Base-by-base conservation (phyloP, 2,329 filamentous ascomycete genomes). In the Akanthomyces dipterigenus region DNA sequence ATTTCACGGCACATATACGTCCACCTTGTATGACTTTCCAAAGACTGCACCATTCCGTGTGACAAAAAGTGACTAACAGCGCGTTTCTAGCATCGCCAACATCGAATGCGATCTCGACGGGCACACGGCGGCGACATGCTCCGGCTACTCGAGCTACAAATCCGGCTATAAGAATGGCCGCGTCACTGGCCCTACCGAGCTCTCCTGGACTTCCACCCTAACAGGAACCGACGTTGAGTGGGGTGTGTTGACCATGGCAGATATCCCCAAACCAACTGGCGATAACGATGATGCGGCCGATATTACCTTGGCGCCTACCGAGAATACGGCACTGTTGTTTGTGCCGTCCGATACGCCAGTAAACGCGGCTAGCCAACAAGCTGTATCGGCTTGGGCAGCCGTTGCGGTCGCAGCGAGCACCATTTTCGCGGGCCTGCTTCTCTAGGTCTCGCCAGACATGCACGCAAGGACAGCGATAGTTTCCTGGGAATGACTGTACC, bases 141-240 rank as follows among this genome's bases (percentile, higher is more conserved):
- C 77, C 0, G 79, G 78, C 22, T 80, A 78, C 64, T 78, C 79
- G 2, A 80, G 78, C 55, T 76, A 74, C 57, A 73, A 72, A 45
- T 66, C 73, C 5, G 72, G 72, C 53, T 77, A 75, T 64, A 68
- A 69, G 5, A 72, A 76, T 50, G 76, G 75, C 55, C 68, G 70
- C 9, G 60, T 74, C 55, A 75, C 74, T 1, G 78, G 78, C 0
- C 76, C 77, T 45, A 78, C 77, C 1, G 72, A 79, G 63, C 71
- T 75, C 12, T 71, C 70, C 16, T 80, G 78, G 77, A 79, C 74
- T 1, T 77, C 73, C 42, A 80, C 78, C 6, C 74, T 78, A 36
- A 69, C 73, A 8, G 76, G 73, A 14, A 67, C 71, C 5, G 70
- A 76, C 3, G 74, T 80, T n/a, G 64, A 70, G 64, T 81, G 78